Evolutionary conservation across 23 red algal genomes (phyloP), one percentile per base, ranked within the genome.

Genomic region (Gracilariopsis chorda): DNA sequence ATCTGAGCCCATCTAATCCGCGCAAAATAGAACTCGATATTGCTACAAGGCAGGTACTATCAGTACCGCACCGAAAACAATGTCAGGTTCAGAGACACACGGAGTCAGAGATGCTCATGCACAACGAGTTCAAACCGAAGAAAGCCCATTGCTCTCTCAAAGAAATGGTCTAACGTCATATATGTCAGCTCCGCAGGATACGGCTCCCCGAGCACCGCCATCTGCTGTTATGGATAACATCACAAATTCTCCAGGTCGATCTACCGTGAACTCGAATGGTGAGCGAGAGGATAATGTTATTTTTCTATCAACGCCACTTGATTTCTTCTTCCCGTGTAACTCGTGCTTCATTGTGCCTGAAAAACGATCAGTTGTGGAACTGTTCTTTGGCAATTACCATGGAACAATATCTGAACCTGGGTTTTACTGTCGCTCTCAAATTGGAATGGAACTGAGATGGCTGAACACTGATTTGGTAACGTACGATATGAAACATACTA

Each of bases 341-440:
- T 76, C 19, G 21, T 92, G 89, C 34, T 92, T 87, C 77, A 64
- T 94, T 17, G 81, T 94, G 43, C 79, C 91, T 19, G 91, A 94
- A 61, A 62, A 71, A 30, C 58, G 41, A 6, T 21, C 48, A n/a
- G 44, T 78, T 13, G 90, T 93, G 19, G 36, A 93, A 36, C 70
- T 93, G 6, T 93, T 82, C 58, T 93, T 83, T 49, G 90, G 80
- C 65, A 20, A n/a, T 9, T 86, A 93, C 63, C 71, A 86, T 39
- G 90, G 80, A 7, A 86, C 90, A 36, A 87, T 94, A 55, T 80
- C 68, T 34, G 44, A 83, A 44, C 91, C 91, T 4, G 91, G 81
- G 25, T 94, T 40, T 46, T 94, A 94, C 55, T 94, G 77, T 45
- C 91, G 91, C 73, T 67, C 53, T 21, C 30, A 14, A 20, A 60